Evolutionary conservation across 805 yeast genomes (phyloP).

Genomic region (Starmerella lactis-condensi): DNA sequence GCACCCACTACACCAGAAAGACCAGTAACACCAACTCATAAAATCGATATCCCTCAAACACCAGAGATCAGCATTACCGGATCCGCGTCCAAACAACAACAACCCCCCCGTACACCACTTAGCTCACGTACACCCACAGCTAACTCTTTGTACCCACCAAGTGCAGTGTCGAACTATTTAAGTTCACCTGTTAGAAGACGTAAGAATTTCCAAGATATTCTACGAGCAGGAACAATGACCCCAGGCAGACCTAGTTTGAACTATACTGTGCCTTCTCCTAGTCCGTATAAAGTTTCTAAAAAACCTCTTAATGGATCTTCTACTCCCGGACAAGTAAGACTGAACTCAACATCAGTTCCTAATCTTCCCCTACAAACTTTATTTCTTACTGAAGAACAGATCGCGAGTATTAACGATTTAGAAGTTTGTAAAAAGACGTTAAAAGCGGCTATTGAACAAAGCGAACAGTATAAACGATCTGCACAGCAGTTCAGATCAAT

Average conservation of each 20-base stretch:
- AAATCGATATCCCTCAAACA: too few relatives aligned
- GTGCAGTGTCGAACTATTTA: conserved; percentile 10
- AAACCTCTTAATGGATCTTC: not conserved
- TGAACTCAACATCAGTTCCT: conserved; percentile 6
- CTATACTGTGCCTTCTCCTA: conserved; percentile 1
- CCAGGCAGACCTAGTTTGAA: conserved; percentile 12
- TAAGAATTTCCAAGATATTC: conserved; percentile 1
- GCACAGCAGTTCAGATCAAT: conserved; percentile 16
- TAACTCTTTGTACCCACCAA: not conserved
- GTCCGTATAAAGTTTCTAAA: conserved; percentile 5
- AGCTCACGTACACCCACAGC: conserved; percentile 1
- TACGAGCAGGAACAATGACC: conserved; percentile 12
- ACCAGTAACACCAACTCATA: too few relatives aligned
- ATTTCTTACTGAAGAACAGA: conserved; percentile 12
- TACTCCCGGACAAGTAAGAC: not conserved
- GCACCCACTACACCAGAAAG: conserved; percentile 5
- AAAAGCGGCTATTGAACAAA: conserved; percentile 13
- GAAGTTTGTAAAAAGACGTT: conserved; percentile 8
- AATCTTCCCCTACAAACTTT: conserved; percentile 16
- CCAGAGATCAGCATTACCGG: too few relatives aligned
- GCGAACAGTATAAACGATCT: conserved; percentile 13
- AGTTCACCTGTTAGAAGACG: conserved; percentile 12
- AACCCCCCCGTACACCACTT: conserved; percentile 4
- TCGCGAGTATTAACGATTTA: conserved; percentile 6
- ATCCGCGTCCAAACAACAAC: too few relatives aligned